These are phyloP conservation scores for Crithidia sp. DNA, from an alignment of 208 protist species.

Conservation along the genomic window DNA sequence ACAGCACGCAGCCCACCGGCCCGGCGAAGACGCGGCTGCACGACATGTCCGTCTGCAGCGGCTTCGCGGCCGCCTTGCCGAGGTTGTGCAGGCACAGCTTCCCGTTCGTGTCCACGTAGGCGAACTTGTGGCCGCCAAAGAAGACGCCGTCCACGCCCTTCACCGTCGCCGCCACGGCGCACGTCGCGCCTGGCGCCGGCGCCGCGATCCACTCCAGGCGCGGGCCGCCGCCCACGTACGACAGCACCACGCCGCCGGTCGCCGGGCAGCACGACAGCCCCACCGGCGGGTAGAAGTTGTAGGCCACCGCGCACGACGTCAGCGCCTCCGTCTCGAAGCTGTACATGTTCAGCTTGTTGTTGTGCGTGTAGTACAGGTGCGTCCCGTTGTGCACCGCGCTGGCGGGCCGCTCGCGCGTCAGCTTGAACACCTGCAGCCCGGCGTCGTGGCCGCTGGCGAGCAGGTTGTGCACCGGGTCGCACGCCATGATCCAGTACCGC, in stretches of 20 bases:
- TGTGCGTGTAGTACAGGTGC: slow-evolving; percentile 67
- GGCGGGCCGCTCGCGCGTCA: slow-evolving; percentile 96
- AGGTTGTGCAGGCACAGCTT: slow-evolving; percentile 90
- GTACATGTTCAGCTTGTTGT: slow-evolving; percentile 53
- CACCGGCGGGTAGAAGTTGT: slow-evolving; percentile 53
- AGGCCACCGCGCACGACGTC: slow-evolving; percentile 21
- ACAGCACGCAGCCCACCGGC: slow-evolving; percentile 78
- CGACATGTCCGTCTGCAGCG: slow-evolving; percentile 52
- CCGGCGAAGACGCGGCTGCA: slow-evolving; percentile 82
- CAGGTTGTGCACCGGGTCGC: slow-evolving; percentile 93
- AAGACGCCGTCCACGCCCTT: slow-evolving; percentile 91
- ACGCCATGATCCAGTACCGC: slow-evolving; percentile 98
- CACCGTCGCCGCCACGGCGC: slow-evolving; percentile 23
- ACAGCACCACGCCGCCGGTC: slow-evolving; percentile 44
- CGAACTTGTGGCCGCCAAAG: slow-evolving; percentile 96
- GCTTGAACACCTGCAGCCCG: slow-evolving; percentile 98
- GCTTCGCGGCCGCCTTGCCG: slow-evolving; percentile 82
- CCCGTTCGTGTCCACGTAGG: slow-evolving; percentile 86
- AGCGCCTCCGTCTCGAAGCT: slow-evolving; percentile 48
- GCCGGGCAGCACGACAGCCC: slow-evolving; percentile 74
- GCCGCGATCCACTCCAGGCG: slow-evolving; percentile 38
- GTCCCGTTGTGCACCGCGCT: slow-evolving; percentile 45
- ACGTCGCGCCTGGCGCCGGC: slow-evolving; percentile 18
- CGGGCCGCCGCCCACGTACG: slow-evolving; percentile 46
- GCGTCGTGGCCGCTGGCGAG: slow-evolving; percentile 98